phyloP scores from a whole-genome alignment of 306 rosid genomes.

The Fragaria vesca region DNA sequence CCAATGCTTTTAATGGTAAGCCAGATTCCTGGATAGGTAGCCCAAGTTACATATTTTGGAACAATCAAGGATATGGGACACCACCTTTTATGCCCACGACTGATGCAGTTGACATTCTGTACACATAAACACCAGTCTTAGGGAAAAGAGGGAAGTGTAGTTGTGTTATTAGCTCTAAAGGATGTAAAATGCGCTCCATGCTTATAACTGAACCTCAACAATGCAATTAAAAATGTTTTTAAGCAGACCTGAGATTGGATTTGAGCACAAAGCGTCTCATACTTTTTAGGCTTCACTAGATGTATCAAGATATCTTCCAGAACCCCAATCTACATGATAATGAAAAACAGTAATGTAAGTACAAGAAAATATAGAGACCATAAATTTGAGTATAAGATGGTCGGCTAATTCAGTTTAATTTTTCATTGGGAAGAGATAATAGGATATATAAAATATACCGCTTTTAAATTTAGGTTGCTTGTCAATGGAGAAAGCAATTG shows the following conservation, averaged over 20 bases:
- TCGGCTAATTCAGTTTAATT: slow-evolving; percentile 16
- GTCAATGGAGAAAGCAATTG: slow-evolving; percentile 60
- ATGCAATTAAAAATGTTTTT: slow-evolving; percentile 20
- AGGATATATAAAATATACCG: slow-evolving; percentile 36
- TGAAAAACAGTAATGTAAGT: slow-evolving; percentile 10
- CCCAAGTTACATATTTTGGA: slow-evolving; percentile 16
- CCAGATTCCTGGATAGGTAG: slow-evolving; percentile 23
- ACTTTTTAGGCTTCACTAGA: slow-evolving; percentile 54
- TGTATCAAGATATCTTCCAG: slow-evolving; percentile 65
- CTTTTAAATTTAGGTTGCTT: slow-evolving; percentile 49
- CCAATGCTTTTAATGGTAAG: slow-evolving; percentile 22
- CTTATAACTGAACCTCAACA: slow-evolving; percentile 16
- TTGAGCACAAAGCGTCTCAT: slow-evolving; percentile 56
- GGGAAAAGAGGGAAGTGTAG: slow-evolving; percentile 20
- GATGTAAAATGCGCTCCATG: slow-evolving; percentile 20
- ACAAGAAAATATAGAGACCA: slow-evolving; percentile 11
- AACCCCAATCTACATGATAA: slow-evolving; percentile 48
- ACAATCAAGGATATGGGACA: slow-evolving; percentile 21
- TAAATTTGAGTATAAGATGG: slow-evolving; percentile 3
- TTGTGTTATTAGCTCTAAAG: slow-evolving; percentile 14
- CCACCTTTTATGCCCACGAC: slow-evolving; percentile 62
- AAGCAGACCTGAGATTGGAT: slow-evolving; percentile 72
- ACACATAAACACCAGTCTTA: slow-evolving; percentile 31
- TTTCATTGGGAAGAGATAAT: background rate
- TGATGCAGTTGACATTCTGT: slow-evolving; percentile 40